Percentiles rank a stretch among this genome's conserved stretches.
These are phyloP conservation scores for Nakazawaea laoshanensis DNA, from an alignment of 805 yeast genomes.

Conservation along the genomic window DNA sequence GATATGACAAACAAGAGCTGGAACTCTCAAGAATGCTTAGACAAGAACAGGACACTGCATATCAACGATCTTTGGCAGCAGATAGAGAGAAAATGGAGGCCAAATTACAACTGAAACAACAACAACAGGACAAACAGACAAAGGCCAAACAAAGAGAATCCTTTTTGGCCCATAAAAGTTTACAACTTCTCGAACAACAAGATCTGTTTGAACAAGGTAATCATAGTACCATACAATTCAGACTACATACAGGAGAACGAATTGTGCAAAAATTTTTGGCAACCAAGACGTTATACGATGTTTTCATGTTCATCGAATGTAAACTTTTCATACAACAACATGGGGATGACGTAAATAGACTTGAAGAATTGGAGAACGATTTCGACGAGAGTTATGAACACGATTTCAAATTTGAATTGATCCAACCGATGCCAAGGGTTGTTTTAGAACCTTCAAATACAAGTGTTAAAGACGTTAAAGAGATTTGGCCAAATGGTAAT, in stretches of 20 bases:
- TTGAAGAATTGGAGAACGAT: slow-evolving; percentile 9
- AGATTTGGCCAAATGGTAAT: slow-evolving; percentile 30
- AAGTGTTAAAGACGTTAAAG: slow-evolving; percentile 15
- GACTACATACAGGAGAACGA: slow-evolving; percentile 45
- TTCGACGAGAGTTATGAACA: slow-evolving; percentile 13
- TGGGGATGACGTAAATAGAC: too few relatives aligned
- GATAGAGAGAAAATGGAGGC: slow-evolving; percentile 48
- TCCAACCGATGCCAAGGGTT: slow-evolving; percentile 27
- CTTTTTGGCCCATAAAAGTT: slow-evolving; percentile 15
- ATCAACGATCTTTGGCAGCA: slow-evolving; percentile 45
- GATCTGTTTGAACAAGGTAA: slow-evolving; percentile 19
- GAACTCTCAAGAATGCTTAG: slow-evolving; percentile 49
- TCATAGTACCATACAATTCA: slow-evolving; percentile 38
- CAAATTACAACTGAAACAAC: slow-evolving; percentile 22
- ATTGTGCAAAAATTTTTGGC: slow-evolving; percentile 34
- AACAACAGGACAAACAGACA: slow-evolving; percentile 13
- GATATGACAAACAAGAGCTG: slow-evolving; percentile 53
- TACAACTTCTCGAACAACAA: slow-evolving; percentile 6
- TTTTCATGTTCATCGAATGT: slow-evolving; percentile 43
- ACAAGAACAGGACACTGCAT: slow-evolving; percentile 61
- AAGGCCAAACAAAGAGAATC: slow-evolving; percentile 14
- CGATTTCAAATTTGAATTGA: slow-evolving; percentile 22
- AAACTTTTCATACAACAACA: too few relatives aligned
- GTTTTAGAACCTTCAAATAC: slow-evolving; percentile 18
- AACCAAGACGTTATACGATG: slow-evolving; percentile 30